Evolutionary conservation across 2,329 filamentous ascomycete genomes (phyloP).

Genomic region (Truncatella angustata): DNA sequence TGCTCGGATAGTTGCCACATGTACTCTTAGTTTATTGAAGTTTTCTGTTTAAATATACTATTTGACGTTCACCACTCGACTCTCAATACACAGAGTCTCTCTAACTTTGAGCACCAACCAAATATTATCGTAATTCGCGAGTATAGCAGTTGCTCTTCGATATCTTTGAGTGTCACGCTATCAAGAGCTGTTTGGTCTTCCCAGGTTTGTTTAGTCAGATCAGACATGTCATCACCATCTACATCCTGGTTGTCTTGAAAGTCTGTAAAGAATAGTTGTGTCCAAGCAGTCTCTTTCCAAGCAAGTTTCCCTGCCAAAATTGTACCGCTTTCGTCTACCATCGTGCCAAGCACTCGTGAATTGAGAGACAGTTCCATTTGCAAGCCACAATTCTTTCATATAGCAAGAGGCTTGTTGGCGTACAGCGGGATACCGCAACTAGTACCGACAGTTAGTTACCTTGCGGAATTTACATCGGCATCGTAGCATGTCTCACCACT

Average conservation of each 20-base stretch:
- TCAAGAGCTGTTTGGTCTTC: slow-evolving; percentile 36
- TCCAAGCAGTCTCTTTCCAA: slow-evolving; percentile 53
- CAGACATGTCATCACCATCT: slow-evolving; percentile 13
- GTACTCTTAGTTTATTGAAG: no score
- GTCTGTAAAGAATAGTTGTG: slow-evolving; percentile 29
- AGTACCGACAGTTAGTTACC: background rate
- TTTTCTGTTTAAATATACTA: no score
- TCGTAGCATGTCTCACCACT: slow-evolving; percentile 33
- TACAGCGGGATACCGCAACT: slow-evolving; percentile 55
- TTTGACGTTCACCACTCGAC: slow-evolving; percentile 40
- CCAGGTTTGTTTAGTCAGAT: slow-evolving; percentile 43
- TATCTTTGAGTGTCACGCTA: slow-evolving; percentile 38
- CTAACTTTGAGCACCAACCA: slow-evolving; percentile 45
- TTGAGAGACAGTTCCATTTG: slow-evolving; percentile 33
- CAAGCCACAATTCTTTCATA: slow-evolving; percentile 37
- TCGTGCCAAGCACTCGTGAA: slow-evolving; percentile 36
- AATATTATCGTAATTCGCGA: slow-evolving; percentile 53
- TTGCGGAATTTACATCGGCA: background rate
- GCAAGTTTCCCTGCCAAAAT: slow-evolving; percentile 50
- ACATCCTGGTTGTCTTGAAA: background rate
- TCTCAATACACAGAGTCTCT: slow-evolving; percentile 39
- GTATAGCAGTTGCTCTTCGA: slow-evolving; percentile 52
- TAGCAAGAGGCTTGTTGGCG: slow-evolving; percentile 41
- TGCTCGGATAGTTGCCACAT: no score
- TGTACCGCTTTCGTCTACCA: slow-evolving; percentile 55